phyloP scores from a whole-genome alignment of 1,284 basidiomycete genomes.

The Cerioporus squamosus region DNA sequence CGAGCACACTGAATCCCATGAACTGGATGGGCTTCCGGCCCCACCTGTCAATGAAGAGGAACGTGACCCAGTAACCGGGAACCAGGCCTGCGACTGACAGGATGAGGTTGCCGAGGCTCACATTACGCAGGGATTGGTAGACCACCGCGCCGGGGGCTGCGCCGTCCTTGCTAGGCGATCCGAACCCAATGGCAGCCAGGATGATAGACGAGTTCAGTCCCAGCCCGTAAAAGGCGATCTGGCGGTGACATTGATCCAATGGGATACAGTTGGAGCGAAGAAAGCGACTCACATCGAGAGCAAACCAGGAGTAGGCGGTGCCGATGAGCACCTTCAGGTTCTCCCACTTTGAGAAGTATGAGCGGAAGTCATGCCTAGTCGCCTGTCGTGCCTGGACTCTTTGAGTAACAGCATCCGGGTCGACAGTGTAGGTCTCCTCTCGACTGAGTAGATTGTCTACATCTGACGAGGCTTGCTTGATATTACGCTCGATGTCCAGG shows the following conservation, averaged over 20 bases:
- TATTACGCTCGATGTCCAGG: slow-evolving; percentile 88
- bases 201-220: slow-evolving; percentile 80
- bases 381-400: slow-evolving; percentile 70
- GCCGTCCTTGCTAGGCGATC: slow-evolving; percentile 37
- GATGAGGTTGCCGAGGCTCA: slow-evolving; percentile 69
- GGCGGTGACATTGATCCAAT: slow-evolving; percentile 22
- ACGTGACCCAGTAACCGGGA: slow-evolving; percentile 76
- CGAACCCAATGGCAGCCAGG: slow-evolving; percentile 60
- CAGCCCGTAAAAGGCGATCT: slow-evolving; percentile 87
- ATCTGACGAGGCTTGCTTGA: slow-evolving; percentile 72
- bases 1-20: slow-evolving; percentile 77
- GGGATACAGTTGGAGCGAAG: slow-evolving; percentile 9
- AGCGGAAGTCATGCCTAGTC: slow-evolving; percentile 62
- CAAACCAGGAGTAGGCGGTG: slow-evolving; percentile 75
- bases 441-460: slow-evolving; percentile 64
- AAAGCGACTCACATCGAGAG: slow-evolving; percentile 58
- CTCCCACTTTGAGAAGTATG: slow-evolving; percentile 65
- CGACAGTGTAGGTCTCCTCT: slow-evolving; percentile 52
- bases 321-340: slow-evolving; percentile 72
- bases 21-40: slow-evolving; percentile 79
- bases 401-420: slow-evolving; percentile 61
- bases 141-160: slow-evolving; percentile 43
- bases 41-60: slow-evolving; percentile 73
- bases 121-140: slow-evolving; percentile 56
- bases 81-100: slow-evolving; percentile 73